Evolutionary conservation across 352 stramenopile genomes (phyloP), one percentile per base, ranked within the genome.

Genomic region (Phytophthora lateralis): DNA sequence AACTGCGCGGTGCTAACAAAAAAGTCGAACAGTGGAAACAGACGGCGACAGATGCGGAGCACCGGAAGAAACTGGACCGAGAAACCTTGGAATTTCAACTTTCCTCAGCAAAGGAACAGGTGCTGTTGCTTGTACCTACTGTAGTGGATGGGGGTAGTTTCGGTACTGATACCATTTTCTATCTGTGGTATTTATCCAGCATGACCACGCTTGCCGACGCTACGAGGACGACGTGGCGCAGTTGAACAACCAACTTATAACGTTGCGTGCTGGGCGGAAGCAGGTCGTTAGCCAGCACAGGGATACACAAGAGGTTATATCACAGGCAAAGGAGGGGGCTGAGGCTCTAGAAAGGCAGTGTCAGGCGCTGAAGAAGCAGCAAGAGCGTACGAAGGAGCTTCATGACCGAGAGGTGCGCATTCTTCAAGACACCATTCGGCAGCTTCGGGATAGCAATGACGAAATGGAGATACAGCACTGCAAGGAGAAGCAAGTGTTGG

Each of bases 11-110:
- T 32, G 71, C 71, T 4, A 78, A 66, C 10, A 56, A 69, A n/a
- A 51, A 66, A 12, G 24, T 61, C 8, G 55, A 73, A 9, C 46
- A 67, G 15, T 85, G 70, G 73, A 71, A 76, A 49, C 53, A 76
- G 15, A 60, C 55, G 14, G 63, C 60, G 15, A 15, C 30, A 4
- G 60, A 73, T 26, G 39, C 66, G 0, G 41, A 72, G 17, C 60
- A 69, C 18, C 48, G 54, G 4, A 66, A 66, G 9, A 61, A 65
- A 18, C 37, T 73, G 2, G 65, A 60, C 26, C 60, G 50, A 43
- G 66, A 83, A 56, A 53, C 20, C 0, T 46, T 80, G 14, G 63
- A 69, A 39, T 55, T 64, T 15, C 49, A 80, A 18, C 32, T 71
- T 12, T 52, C 48, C 26, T 38, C 47, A 32, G 42, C 44, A 9